Evolutionary conservation across 1,284 basidiomycete genomes (phyloP).

Genomic region (Naganishia sp.): DNA sequence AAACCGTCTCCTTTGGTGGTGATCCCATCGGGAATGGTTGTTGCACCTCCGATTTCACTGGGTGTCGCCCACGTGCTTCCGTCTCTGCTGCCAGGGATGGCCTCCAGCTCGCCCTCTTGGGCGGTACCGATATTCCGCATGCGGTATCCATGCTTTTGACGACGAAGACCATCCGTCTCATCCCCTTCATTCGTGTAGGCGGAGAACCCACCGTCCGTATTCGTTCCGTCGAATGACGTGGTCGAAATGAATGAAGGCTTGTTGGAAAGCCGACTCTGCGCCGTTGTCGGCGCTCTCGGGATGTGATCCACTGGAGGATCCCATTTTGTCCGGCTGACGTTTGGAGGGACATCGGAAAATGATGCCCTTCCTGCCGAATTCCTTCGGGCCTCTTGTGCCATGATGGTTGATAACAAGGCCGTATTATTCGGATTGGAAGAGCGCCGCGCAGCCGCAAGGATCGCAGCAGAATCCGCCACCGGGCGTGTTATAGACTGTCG

Average conservation of each 20-base stretch:
- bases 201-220: slow-evolving; percentile 19
- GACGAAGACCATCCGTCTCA: slow-evolving; percentile 2
- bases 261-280: neutral
- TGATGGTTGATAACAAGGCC: slow-evolving; percentile 15
- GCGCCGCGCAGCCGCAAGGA: slow-evolving; percentile 12
- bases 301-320: no score
- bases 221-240: slow-evolving; percentile 18
- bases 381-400: slow-evolving; percentile 18
- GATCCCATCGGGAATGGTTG: slow-evolving; percentile 52
- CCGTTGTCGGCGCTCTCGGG: slow-evolving; percentile 5
- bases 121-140: slow-evolving; percentile 22
- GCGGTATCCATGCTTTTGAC: slow-evolving; percentile 13
- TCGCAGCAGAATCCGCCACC: slow-evolving; percentile 7
- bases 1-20: slow-evolving; percentile 51
- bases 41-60: slow-evolving; percentile 50
- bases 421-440: slow-evolving; percentile 25
- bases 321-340: no score
- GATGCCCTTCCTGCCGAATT: slow-evolving; percentile 3
- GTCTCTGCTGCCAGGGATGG: slow-evolving; percentile 22
- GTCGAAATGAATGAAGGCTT: slow-evolving; percentile 28
- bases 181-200: slow-evolving; percentile 19
- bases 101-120: slow-evolving; percentile 19
- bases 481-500: slow-evolving; percentile 12
- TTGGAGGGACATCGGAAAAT: neutral
- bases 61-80: slow-evolving; percentile 21